Evolutionary conservation across 306 rosid genomes (phyloP).

Genomic region (Lablab purpureus): DNA sequence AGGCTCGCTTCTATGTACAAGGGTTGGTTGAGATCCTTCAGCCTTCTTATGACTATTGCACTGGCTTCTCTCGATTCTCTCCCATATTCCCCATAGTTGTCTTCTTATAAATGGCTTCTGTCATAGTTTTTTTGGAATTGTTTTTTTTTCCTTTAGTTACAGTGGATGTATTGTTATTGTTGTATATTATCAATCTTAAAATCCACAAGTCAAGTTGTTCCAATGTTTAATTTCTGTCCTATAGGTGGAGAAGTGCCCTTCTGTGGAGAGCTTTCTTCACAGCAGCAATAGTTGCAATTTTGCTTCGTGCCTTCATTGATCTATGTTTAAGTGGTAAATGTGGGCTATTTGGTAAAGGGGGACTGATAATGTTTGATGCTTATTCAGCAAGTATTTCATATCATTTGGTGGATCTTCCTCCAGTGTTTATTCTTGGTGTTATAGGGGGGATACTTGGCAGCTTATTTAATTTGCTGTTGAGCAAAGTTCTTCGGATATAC

Average conservation of each 20-base stretch:
- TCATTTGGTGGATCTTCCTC: slow-evolving; percentile 80
- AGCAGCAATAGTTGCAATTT: slow-evolving; percentile 84
- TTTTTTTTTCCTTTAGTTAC: background rate
- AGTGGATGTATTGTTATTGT: slow-evolving; percentile 17
- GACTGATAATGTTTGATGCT: slow-evolving; percentile 90
- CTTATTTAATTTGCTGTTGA: slow-evolving; percentile 73
- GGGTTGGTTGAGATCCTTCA: slow-evolving; percentile 36
- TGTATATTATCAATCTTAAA: slow-evolving; percentile 30
- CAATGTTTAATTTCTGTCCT: slow-evolving; percentile 42
- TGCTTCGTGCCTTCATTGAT: slow-evolving; percentile 87
- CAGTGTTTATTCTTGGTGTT: slow-evolving; percentile 74
- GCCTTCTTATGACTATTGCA: slow-evolving; percentile 13
- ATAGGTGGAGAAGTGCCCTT: slow-evolving; percentile 97
- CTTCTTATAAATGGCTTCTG: background rate
- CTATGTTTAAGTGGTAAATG: slow-evolving; percentile 85
- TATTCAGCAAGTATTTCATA: slow-evolving; percentile 76
- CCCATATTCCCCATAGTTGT: slow-evolving; percentile 7
- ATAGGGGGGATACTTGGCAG: slow-evolving; percentile 92
- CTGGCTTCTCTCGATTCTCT: slow-evolving; percentile 10
- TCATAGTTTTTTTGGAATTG: slow-evolving; percentile 12
- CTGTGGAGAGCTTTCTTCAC: slow-evolving; percentile 97
- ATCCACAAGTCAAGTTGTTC: slow-evolving; percentile 17
- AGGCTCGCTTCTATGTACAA: slow-evolving; percentile 6
- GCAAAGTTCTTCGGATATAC: slow-evolving; percentile 79
- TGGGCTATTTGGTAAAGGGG: slow-evolving; percentile 95